phyloP scores from a whole-genome alignment of 2,329 filamentous ascomycete species.

The Pseudogymnoascus sp. region DNA sequence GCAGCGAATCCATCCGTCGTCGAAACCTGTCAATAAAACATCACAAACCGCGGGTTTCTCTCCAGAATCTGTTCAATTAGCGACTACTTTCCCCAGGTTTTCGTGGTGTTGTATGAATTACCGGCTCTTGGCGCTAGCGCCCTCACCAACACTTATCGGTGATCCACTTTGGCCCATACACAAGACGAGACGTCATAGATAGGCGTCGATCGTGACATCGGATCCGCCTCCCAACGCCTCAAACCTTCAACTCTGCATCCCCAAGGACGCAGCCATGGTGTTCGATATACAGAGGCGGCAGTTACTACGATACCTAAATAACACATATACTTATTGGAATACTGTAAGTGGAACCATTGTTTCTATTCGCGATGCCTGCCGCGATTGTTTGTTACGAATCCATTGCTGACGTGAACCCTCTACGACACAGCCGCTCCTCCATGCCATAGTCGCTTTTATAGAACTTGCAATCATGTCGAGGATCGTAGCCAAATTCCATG shows the following conservation, averaged over 20 bases:
- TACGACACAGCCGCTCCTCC: constrained; percentile 66
- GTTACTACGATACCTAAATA: constrained; percentile 58
- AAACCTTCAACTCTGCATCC: constrained; percentile 5
- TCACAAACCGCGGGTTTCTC: background rate
- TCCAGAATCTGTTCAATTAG: background rate
- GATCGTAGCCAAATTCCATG: constrained; percentile 80
- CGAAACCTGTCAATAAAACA: background rate
- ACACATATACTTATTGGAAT: constrained; percentile 64
- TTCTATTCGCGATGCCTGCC: constrained; percentile 7
- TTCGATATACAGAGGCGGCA: constrained; percentile 54
- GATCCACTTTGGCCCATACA: background rate
- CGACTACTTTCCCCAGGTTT: background rate
- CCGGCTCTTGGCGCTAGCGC: background rate
- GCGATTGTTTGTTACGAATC: constrained; percentile 12
- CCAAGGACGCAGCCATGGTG: constrained; percentile 37
- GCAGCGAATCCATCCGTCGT: background rate
- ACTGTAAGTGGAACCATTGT: constrained; percentile 49
- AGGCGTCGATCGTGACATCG: constrained; percentile 7
- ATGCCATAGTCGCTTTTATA: constrained; percentile 75
- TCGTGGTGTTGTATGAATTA: background rate
- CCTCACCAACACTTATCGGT: constrained; percentile 5
- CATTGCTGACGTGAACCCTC: background rate
- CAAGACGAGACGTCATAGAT: background rate
- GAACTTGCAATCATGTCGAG: constrained; percentile 82
- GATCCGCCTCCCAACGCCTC: background rate